Evolutionary conservation across 192 early-diverging fungal species (phyloP), one percentile per base, ranked within the genome.

Genomic region (Backusella tarrabulga): DNA sequence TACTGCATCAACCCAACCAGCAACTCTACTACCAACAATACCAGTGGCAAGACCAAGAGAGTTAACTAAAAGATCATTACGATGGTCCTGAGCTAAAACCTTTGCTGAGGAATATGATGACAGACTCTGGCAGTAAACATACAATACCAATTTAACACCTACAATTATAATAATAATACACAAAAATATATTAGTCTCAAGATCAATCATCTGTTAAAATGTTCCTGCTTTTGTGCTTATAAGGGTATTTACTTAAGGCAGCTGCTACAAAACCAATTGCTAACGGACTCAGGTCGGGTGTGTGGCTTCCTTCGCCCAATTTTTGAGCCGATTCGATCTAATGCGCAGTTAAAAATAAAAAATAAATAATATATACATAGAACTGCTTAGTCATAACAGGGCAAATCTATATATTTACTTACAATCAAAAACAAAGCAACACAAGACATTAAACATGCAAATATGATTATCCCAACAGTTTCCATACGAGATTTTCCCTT

Each of bases 381-480:
- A 14, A 63, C 21, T 56, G n/a, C n/a, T 3, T n/a, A 26, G 19
- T 29, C 12, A 29, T 63, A 63, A 63, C 46, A n/a, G 9, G 11
- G 6, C 19, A 6, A 50, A 50, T n/a, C 4, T 32, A 5, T n/a
- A 50, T 50, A 50, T 50, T 50, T 63, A 81, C 81, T 75, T 87
- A 88, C 89, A 67, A 93, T 86, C 44, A 95, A 83, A 52, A 90
- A 87, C 6, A 93, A 81, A 4, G 92, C 91, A 7, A 93, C 86
- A 7, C 92, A 90, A 54, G 87, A 85, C 93, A 93, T 95, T n/a
- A 93, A 84, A 9, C 88, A 88, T 0, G 92, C 83, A 85, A 95
- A 95, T 14, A 95, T 88, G 75, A 95, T 93, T 0, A 92, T 92
- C 35, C 93, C 93, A 12, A 89, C 88, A 11, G 92, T 93, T 78